Evolutionary conservation across 225 moss, liverwort and hornwort genomes (phyloP).

Genomic region (Asterella californica): DNA sequence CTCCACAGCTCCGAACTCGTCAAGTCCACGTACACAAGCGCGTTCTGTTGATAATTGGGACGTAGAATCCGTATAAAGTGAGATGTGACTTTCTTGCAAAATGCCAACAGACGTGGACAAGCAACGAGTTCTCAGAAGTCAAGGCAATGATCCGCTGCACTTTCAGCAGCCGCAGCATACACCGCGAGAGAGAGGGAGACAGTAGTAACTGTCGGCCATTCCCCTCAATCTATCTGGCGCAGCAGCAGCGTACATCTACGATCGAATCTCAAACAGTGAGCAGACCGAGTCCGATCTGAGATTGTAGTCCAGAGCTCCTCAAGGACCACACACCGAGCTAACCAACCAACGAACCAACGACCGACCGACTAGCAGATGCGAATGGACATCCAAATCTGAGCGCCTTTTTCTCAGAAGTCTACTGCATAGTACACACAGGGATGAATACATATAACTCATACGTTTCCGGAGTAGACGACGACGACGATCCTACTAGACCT

Average conservation of each 20-base stretch:
- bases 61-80: conserved; percentile 7
- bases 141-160: background rate
- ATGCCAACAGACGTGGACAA: background rate
- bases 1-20: background rate
- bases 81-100: background rate
- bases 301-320: no score
- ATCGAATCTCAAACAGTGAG: background rate
- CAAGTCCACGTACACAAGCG: conserved; percentile 23
- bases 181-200: no score
- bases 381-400: background rate
- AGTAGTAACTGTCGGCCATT: background rate
- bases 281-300: background rate
- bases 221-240: background rate
- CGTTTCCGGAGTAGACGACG: conserved; percentile 7
- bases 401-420: background rate
- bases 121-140: background rate
- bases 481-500: background rate
- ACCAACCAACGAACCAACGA: background rate
- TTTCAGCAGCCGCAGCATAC: no score
- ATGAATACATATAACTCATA: background rate
- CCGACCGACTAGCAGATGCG: background rate
- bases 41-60: conserved; percentile 12
- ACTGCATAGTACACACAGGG: background rate
- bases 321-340: background rate
- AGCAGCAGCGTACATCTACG: background rate